Percentiles rank a stretch among this genome's conserved stretches.
These are phyloP conservation scores for Tylopilus sp. DNA, from an alignment of 1,284 basidiomycete genomes.

Conservation along the genomic window DNA sequence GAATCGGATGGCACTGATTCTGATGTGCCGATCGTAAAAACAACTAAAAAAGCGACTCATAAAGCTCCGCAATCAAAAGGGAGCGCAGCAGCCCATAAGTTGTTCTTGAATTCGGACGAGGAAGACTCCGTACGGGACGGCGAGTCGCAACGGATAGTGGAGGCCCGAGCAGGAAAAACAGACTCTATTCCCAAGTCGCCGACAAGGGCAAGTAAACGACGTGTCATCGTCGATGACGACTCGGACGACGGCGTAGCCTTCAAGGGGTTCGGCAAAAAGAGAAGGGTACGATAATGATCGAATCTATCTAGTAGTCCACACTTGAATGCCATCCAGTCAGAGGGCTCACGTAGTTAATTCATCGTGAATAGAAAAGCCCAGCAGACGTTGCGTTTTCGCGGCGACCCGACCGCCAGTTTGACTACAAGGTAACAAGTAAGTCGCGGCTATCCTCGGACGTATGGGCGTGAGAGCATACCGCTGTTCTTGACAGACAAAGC, in stretches of 20 bases:
- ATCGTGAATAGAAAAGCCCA: slow-evolving; percentile 82
- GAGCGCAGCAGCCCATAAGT: slow-evolving; percentile 2
- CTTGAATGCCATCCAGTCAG: neutral
- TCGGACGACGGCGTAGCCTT: slow-evolving; percentile 68
- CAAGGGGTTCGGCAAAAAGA: slow-evolving; percentile 54
- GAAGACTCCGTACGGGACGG: slow-evolving; percentile 15
- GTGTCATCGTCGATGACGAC: slow-evolving; percentile 55
- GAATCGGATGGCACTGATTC: slow-evolving; percentile 29
- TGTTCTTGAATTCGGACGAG: slow-evolving; percentile 45
- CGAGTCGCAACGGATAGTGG: neutral
- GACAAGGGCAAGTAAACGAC: slow-evolving; percentile 33
- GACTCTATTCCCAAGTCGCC: slow-evolving; percentile 5
- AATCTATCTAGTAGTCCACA: slow-evolving; percentile 11
- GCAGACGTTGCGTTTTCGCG: slow-evolving; percentile 83
- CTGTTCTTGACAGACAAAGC: slow-evolving; percentile 96
- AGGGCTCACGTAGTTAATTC: slow-evolving; percentile 42
- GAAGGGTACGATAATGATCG: slow-evolving; percentile 13
- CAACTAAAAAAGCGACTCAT: slow-evolving; percentile 2
- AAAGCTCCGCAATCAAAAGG: slow-evolving; percentile 13
- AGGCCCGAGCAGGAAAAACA: neutral
- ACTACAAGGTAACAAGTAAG: slow-evolving; percentile 36
- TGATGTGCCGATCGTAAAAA: slow-evolving; percentile 17
- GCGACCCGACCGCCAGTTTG: slow-evolving; percentile 88
- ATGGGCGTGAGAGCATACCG: slow-evolving; percentile 41
- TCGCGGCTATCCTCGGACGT: neutral